phyloP scores from a whole-genome alignment of 1,284 basidiomycete species.

The Inonotus obliquus region DNA sequence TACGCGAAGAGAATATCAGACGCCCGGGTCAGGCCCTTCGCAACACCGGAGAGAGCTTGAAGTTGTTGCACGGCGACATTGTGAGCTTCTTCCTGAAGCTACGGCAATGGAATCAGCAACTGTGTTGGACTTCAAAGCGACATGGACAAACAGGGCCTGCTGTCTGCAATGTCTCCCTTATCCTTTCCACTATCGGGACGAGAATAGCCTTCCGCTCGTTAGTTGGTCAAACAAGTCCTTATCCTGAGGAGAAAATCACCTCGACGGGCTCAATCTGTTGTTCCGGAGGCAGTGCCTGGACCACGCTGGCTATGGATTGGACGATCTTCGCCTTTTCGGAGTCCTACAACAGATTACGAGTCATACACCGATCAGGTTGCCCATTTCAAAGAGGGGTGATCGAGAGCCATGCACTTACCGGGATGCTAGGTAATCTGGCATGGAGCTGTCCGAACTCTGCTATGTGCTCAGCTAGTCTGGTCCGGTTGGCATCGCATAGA shows the following conservation, averaged over 20 bases:
- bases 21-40: conserved; percentile 76
- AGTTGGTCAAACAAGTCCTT: background rate
- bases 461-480: conserved; percentile 76
- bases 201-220: conserved; percentile 59
- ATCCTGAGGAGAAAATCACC: conserved; percentile 33
- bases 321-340: conserved; percentile 86
- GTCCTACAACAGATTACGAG: conserved; percentile 41
- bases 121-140: background rate
- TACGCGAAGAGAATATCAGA: conserved; percentile 64
- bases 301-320: conserved; percentile 86
- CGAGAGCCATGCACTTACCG: conserved; percentile 43
- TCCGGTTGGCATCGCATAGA: conserved; percentile 82
- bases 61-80: conserved; percentile 60
- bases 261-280: conserved; percentile 79
- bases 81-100: conserved; percentile 70
- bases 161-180: conserved; percentile 56
- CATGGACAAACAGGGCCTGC: conserved; percentile 41
- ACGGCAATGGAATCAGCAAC: conserved; percentile 10
- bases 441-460: conserved; percentile 80
- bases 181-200: conserved; percentile 66
- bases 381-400: background rate
- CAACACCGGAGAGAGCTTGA: conserved; percentile 75
- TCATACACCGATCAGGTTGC: conserved; percentile 1
- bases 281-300: conserved; percentile 75
- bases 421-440: conserved; percentile 66